phyloP scores from a whole-genome alignment of 176 grass and related monocot species.

The Guadua angustifolia region DNA sequence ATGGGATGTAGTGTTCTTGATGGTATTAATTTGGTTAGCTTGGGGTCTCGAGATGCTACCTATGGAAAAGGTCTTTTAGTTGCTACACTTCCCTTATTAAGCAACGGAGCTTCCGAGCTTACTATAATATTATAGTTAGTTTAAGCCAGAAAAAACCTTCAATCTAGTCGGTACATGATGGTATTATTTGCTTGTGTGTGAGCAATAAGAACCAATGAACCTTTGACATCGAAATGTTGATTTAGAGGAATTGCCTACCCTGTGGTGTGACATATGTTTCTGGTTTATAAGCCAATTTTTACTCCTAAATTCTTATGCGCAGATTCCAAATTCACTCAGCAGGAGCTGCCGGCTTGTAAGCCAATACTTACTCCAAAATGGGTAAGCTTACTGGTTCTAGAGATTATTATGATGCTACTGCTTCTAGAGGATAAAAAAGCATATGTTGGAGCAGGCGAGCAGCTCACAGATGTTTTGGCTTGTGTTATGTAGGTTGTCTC shows the following conservation, averaged over 20 bases:
- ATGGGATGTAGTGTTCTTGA: neutral
- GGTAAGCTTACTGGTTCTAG: slow-evolving; percentile 49
- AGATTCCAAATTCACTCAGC: slow-evolving; percentile 98
- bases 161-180: neutral
- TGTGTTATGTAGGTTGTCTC: slow-evolving; percentile 75
- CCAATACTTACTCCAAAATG: slow-evolving; percentile 97
- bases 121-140: neutral
- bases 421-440: neutral
- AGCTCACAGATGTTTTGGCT: slow-evolving; percentile 28
- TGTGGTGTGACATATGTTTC: neutral
- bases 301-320: slow-evolving; percentile 24
- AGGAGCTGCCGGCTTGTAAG: slow-evolving; percentile 96
- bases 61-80: neutral
- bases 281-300: neutral
- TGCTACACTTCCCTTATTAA: neutral
- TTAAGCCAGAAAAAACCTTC: neutral
- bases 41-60: slow-evolving; percentile 2
- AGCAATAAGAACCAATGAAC: neutral
- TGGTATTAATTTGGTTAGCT: neutral
- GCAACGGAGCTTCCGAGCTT: neutral
- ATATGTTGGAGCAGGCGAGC: too few species aligned
- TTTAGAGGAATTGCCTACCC: neutral
- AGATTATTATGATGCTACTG: neutral
- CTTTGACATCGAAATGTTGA: neutral
- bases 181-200: slow-evolving; percentile 23